phyloP scores from a whole-genome alignment of 495 filamentous ascomycete genomes.

The Venustampulla echinocandica region DNA sequence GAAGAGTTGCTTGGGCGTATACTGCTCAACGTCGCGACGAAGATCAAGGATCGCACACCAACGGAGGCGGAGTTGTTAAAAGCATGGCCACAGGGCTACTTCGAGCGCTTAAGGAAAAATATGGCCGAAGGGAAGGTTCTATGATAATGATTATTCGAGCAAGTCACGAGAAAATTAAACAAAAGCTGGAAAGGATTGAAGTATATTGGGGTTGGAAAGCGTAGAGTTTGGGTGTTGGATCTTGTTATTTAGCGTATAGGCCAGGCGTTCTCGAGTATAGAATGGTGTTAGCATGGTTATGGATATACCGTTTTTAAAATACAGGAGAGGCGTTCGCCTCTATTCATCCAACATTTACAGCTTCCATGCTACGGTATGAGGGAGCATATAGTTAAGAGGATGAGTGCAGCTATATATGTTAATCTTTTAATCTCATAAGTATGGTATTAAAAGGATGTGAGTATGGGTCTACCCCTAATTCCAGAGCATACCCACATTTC shows the following conservation, averaged over 20 bases:
- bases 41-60: constrained; percentile 61
- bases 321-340: neutral
- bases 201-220: too few relatives aligned
- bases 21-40: constrained; percentile 64
- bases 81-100: constrained; percentile 50
- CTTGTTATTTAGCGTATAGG: constrained; percentile 8
- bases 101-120: constrained; percentile 18
- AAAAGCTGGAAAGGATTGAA: too few relatives aligned
- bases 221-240: neutral
- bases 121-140: constrained; percentile 17
- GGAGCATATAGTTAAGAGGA: too few relatives aligned
- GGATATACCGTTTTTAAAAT: constrained; percentile 10
- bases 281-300: neutral
- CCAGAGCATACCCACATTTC: too few relatives aligned
- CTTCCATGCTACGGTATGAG: too few relatives aligned
- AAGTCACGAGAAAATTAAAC: too few relatives aligned
- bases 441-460: too few relatives aligned
- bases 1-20: constrained; percentile 71
- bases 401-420: too few relatives aligned
- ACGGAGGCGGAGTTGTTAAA: constrained; percentile 59
- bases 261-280: neutral
- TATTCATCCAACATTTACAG: too few relatives aligned
- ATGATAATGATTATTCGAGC: too few relatives aligned
- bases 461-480: too few relatives aligned
- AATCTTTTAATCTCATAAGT: too few relatives aligned